Base-by-base conservation (phyloP, 305 asterid genomes). In the Euphrasia arctica region DNA sequence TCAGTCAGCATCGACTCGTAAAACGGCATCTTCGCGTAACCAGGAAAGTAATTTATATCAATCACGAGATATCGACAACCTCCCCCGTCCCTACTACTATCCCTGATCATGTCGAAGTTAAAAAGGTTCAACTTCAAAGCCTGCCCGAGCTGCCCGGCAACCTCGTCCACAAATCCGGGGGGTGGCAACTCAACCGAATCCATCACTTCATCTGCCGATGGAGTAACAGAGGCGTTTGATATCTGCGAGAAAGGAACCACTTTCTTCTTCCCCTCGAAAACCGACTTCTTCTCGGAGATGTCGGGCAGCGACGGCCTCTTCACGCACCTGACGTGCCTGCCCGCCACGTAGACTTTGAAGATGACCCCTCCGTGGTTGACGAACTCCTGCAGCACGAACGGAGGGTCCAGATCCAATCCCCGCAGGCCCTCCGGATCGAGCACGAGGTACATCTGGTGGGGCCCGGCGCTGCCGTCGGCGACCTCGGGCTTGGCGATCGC, bases 291-390 rank as follows among this genome's bases (percentile, higher is more conserved):
- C 69, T 70, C 72, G 0, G 77, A 65, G 14, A 91, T 77, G 66
- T 92, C 95, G 25, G 89, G 64, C 91, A 89, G 4, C 3, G 97
- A 92, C 79, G 63, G 73, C 66, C 97, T 79, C 75, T 84, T 90
- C 66, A 87, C 97, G 64, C 91, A 90, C 63, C 74, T 78, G 45
- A 88, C 81, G 65, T 84, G 82, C 66, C 68, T 31, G 3, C 97
- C 98, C 12, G 86, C 95, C 54, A 90, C 96, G 41, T 92, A 92
- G 3, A 92, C 90, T 58, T 92, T 92, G 81, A 87, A 92, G 63
- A 92, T 73, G 52, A 92, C 89, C 18, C 95, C 98, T 14, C 97
- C 97, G 61, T 92, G 98, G 69, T 87, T 92, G 67, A 90, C 90
- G 67, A 92, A 90, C 78, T 90, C 95, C 82, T 92, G 98, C 76